A percentile compares a stretch with the other conserved stretches of the same genome.
These are phyloP conservation scores for Corynespora cassiicola DNA, from an alignment of 2,329 filamentous ascomycete genomes.

Conservation along the genomic window DNA sequence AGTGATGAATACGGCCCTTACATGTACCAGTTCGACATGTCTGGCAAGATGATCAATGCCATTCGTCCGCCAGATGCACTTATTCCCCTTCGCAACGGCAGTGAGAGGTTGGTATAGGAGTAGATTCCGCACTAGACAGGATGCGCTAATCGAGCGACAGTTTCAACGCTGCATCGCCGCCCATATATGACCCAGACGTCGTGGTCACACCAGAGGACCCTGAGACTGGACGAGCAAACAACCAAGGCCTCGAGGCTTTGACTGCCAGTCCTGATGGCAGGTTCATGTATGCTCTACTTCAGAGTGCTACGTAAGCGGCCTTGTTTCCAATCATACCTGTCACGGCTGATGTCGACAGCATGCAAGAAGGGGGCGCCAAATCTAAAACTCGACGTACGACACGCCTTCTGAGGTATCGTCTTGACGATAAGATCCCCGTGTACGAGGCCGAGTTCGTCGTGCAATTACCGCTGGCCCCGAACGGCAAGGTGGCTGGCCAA, in stretches of 20 bases:
- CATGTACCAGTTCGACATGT: conserved; percentile 68
- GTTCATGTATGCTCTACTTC: conserved; percentile 69
- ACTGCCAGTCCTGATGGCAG: conserved; percentile 68
- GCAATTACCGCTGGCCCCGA: conserved; percentile 65
- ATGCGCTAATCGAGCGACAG: conserved; percentile 28
- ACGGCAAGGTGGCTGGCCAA: conserved; percentile 67
- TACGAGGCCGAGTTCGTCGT: conserved; percentile 71
- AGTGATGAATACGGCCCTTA: conserved; percentile 68
- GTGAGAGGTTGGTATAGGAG: conserved; percentile 38
- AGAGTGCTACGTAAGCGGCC: conserved; percentile 65
- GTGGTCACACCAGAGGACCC: conserved; percentile 63
- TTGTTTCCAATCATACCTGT: conserved; percentile 60
- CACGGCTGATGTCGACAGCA: conserved; percentile 2
- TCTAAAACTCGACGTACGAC: conserved; percentile 63
- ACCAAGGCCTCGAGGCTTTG: conserved; percentile 77
- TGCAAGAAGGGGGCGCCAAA: conserved; percentile 59
- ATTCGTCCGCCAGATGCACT: conserved; percentile 70
- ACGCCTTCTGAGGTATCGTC: conserved; percentile 69
- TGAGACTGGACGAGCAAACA: conserved; percentile 70
- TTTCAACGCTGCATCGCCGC: conserved; percentile 70
- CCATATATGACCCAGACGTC: conserved; percentile 61
- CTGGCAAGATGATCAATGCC: conserved; percentile 66
- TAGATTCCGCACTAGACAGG: neutral
- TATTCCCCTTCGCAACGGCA: conserved; percentile 68
- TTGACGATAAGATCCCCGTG: conserved; percentile 54